Percentiles rank a stretch among this genome's conserved stretches.
These are phyloP conservation scores for Trypanosoma platydactyli DNA, from an alignment of 208 protist species.

Conservation along the genomic window DNA sequence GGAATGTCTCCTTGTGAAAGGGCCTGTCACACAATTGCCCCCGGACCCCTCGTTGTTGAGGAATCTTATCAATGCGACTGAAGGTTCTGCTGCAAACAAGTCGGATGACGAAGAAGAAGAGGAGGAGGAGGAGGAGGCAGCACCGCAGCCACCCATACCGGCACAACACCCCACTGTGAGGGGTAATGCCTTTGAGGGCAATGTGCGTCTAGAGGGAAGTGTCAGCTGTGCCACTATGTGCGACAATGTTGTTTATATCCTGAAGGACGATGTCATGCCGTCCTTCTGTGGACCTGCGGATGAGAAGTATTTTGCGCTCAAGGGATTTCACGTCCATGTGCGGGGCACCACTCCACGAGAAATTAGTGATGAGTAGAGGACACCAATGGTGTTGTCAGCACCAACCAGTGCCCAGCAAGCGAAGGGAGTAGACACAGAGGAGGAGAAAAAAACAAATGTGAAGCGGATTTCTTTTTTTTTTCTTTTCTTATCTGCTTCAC, in stretches of 20 bases:
- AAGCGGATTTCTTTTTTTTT: too few relatives aligned
- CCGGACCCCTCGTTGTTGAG: conserved; percentile 28
- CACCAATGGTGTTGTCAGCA: not conserved
- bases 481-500: too few relatives aligned
- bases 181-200: conserved; percentile 51
- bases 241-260: conserved; percentile 75
- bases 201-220: conserved; percentile 68
- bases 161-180: conserved; percentile 65
- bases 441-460: too few relatives aligned
- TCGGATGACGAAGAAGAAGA: conserved; percentile 29
- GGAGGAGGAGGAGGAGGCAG: conserved; percentile 56
- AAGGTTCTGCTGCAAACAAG: not conserved
- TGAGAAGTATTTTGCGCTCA: conserved; percentile 28
- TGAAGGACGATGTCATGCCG: conserved; percentile 19
- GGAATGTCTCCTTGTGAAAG: conserved; percentile 64
- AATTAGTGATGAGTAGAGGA: conserved; percentile 16
- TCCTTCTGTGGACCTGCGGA: conserved; percentile 14
- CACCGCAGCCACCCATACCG: conserved; percentile 27
- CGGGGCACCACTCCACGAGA: conserved; percentile 21
- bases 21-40: conserved; percentile 40
- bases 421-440: too few relatives aligned
- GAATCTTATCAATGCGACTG: conserved; percentile 6
- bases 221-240: conserved; percentile 56
- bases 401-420: too few relatives aligned
- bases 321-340: conserved; percentile 29